phyloP scores from a whole-genome alignment of 2,329 filamentous ascomycete genomes.

The Exophiala phaeomuriformis region DNA sequence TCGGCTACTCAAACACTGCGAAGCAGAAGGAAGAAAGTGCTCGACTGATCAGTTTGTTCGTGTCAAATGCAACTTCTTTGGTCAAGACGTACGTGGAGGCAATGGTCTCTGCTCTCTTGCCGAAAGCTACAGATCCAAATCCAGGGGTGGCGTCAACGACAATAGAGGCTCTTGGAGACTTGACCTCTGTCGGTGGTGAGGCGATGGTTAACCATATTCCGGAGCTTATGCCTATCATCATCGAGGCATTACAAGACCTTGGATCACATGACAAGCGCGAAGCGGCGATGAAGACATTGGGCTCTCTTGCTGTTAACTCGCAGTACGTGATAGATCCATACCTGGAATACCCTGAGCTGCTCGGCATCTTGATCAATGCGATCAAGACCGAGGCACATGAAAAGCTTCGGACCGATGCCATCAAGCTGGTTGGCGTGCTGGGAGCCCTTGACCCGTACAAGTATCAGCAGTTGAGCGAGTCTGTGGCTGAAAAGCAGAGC shows the following conservation, averaged over 20 bases:
- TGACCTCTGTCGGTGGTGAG: conserved; percentile 87
- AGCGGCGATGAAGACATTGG: conserved; percentile 80
- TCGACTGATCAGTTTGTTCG: conserved; percentile 82
- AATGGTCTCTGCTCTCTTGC: conserved; percentile 89
- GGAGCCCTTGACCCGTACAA: conserved; percentile 94
- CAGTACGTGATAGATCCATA: conserved; percentile 98
- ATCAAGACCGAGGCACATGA: conserved; percentile 88
- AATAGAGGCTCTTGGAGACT: conserved; percentile 87
- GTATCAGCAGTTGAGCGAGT: conserved; percentile 73
- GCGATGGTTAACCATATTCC: conserved; percentile 91
- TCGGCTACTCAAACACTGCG: conserved; percentile 90
- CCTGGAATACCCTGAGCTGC: conserved; percentile 83
- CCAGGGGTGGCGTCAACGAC: conserved; percentile 88
- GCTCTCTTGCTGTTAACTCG: conserved; percentile 88
- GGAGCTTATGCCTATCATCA: conserved; percentile 86
- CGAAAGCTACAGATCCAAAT: conserved; percentile 79
- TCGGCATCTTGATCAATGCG: conserved; percentile 87
- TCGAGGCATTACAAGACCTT: conserved; percentile 88
- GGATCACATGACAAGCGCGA: conserved; percentile 85
- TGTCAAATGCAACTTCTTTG: conserved; percentile 83
- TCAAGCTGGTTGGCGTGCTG: conserved; percentile 91
- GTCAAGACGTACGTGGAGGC: conserved; percentile 96
- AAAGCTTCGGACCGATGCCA: conserved; percentile 81
- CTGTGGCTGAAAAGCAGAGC: conserved; percentile 71
- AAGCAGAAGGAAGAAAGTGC: conserved; percentile 96